Evolutionary conservation across 495 filamentous ascomycete species (phyloP).

Genomic region (Cairneyella variabilis): DNA sequence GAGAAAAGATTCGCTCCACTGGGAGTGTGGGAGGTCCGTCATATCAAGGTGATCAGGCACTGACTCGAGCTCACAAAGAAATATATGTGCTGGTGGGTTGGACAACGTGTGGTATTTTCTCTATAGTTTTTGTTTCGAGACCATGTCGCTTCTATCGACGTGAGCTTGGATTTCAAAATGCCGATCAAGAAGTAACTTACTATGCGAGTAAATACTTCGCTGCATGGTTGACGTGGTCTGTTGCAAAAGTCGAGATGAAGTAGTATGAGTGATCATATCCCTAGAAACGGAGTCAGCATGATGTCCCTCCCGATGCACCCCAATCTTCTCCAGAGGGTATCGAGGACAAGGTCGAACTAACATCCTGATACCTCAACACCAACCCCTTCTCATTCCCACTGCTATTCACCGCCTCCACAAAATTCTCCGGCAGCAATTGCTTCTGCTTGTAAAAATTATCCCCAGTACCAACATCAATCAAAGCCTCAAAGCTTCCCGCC

Average conservation of each 20-base stretch:
- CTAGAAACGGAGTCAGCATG: constrained; percentile 36
- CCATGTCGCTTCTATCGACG: constrained; percentile 20
- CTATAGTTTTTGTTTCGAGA: constrained; percentile 20
- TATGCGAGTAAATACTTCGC: constrained; percentile 66
- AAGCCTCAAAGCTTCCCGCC: constrained; percentile 53
- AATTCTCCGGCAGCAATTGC: constrained; percentile 91
- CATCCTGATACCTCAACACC: constrained; percentile 75
- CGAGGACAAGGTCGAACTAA: constrained; percentile 27
- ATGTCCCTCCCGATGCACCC: not conserved
- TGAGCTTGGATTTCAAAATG: constrained; percentile 13
- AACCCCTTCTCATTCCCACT: constrained; percentile 62
- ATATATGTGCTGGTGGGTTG: not conserved
- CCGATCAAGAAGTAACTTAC: constrained; percentile 15
- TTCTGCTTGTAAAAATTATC: constrained; percentile 95
- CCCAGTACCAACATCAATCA: constrained; percentile 88
- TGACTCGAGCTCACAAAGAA: no score
- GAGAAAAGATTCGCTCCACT: no score
- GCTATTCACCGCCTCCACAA: constrained; percentile 72
- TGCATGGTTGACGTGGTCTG: constrained; percentile 87
- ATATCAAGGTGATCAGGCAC: no score
- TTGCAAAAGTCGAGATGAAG: constrained; percentile 84
- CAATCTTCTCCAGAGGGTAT: not conserved
- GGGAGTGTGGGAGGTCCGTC: no score
- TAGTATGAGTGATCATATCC: constrained; percentile 97
- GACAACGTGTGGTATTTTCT: not conserved